A percentile compares a stretch with the other conserved stretches of the same genome.
Evolutionary conservation across 352 stramenopile genomes (phyloP).

Genomic region (Globisporangium echinulatum): DNA sequence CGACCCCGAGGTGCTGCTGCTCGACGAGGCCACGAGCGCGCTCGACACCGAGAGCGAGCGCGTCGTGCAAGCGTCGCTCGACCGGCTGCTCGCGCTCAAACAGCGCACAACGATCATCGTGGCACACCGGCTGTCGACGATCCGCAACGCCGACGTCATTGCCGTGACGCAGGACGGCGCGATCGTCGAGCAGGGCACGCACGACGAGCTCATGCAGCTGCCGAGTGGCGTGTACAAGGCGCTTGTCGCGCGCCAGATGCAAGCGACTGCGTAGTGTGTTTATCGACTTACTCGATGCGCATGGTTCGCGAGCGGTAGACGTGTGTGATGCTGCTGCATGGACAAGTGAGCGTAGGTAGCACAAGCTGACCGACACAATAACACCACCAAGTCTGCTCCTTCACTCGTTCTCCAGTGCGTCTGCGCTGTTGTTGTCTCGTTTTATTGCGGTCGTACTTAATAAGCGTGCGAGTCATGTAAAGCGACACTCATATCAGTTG

Average conservation of each 20-base stretch:
- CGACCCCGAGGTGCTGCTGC: conserved; percentile 35
- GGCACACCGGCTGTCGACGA: conserved; percentile 90
- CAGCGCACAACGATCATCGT: conserved; percentile 35
- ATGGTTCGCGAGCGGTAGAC: background rate
- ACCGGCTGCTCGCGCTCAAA: conserved; percentile 40
- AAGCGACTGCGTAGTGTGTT: background rate
- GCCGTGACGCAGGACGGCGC: conserved; percentile 31
- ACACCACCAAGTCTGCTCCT: too few relatives aligned
- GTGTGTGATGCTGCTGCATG: background rate
- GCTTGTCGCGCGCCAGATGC: conserved; percentile 14
- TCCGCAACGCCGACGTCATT: conserved; percentile 26
- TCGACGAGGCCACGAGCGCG: conserved; percentile 13
- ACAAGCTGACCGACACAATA: background rate
- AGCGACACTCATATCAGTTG: too few relatives aligned
- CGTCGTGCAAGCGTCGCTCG: conserved; percentile 13
- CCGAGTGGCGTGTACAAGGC: conserved; percentile 13
- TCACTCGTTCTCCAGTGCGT: too few relatives aligned
- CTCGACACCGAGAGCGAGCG: conserved; percentile 13
- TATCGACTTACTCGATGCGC: background rate
- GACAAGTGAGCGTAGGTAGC: background rate
- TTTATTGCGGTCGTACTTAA: too few relatives aligned
- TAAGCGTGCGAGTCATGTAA: too few relatives aligned
- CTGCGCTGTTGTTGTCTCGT: too few relatives aligned
- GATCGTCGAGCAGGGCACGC: conserved; percentile 35
- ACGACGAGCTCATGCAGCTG: conserved; percentile 29